Evolutionary conservation across 2,329 filamentous ascomycete genomes (phyloP).

Genomic region (Paecilomyces dactylethromorphus): DNA sequence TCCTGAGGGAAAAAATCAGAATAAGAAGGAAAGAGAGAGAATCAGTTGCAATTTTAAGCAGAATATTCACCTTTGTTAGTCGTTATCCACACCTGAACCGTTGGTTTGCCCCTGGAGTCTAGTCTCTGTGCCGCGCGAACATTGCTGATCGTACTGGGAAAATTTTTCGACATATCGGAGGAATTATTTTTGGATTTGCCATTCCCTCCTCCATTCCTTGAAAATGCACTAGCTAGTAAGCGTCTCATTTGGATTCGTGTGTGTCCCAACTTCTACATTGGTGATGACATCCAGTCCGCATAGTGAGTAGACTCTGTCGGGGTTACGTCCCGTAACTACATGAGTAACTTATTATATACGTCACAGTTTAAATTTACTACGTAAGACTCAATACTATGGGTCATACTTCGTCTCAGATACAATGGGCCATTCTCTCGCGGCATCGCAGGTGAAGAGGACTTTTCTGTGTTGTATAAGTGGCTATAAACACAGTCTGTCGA

Average conservation of each 20-base stretch:
- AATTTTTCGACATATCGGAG: background rate
- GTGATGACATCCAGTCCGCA: background rate
- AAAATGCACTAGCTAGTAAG: background rate
- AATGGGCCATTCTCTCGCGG: too few species aligned
- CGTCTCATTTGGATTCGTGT: background rate
- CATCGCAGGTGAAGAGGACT: background rate
- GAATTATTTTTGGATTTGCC: background rate
- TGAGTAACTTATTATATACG: background rate
- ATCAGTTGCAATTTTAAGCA: background rate
- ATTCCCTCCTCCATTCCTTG: background rate
- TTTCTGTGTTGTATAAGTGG: background rate
- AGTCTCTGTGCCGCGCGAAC: slow-evolving; percentile 19
- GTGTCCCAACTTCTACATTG: background rate
- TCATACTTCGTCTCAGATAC: too few species aligned
- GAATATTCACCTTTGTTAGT: slow-evolving; percentile 16
- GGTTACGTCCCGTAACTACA: background rate
- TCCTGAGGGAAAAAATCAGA: slow-evolving; percentile 10
- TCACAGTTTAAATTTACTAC: background rate
- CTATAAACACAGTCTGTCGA: background rate
- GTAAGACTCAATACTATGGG: background rate
- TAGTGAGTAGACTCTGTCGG: background rate
- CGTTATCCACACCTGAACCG: slow-evolving; percentile 24
- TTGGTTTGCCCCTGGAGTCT: slow-evolving; percentile 30
- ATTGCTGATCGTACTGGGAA: background rate
- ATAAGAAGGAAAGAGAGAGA: background rate